Base-by-base conservation (phyloP, 2,329 filamentous ascomycete species). In the Ophiostoma triangulosporum region DNA sequence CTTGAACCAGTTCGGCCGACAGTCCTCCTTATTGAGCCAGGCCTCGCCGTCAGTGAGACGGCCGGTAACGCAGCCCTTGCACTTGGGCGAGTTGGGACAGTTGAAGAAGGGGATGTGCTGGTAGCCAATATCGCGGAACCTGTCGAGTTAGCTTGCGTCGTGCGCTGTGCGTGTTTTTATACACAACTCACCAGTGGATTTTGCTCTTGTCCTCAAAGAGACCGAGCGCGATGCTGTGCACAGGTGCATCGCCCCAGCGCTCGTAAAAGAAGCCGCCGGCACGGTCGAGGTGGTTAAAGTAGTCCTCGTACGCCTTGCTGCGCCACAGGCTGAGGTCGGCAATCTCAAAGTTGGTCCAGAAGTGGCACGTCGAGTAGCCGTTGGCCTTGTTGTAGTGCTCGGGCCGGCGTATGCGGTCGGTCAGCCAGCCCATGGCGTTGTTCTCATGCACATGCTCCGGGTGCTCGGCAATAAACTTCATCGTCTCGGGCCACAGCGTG, bases 281-380 rank as follows among this genome's bases (percentile, higher is more conserved):
- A 20, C 86, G 81, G 68, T 98, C 93, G 32, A 98, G 77, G 68
- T 97, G 89, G 64, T 95, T 83, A 66, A 98, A 98, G 69, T 96
- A 98, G 58, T 94, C 89, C 65, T 95, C 86, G 65, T 98, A 98
- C 46, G 81, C 77, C 66, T 90, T 80, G 64, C 88, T 87, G 49
- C 93, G 76, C 87, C 89, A 98, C 69, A 98, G 95, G 58, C 79
- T 79, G 77, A 98, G 80, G 67, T 96, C 88, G 48, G 80, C 91
- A 62, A 98, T 91, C 69, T 98, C 93, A 62, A 98, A 98, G 69
- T 98, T 98, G 63, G 84, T 93, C 93, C 93, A 98, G 74, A 98
- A 98, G 69, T 98, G 93, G 67, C 93, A 98, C 2, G 93, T 97
- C 32, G 88, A 95, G 73, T 95, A 98, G 32, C 93, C 93, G 62